A percentile compares a stretch with the other conserved stretches of the same genome.
These are phyloP conservation scores for Colletotrichum sidae DNA, from an alignment of 2,329 filamentous ascomycete genomes.

Conservation along the genomic window DNA sequence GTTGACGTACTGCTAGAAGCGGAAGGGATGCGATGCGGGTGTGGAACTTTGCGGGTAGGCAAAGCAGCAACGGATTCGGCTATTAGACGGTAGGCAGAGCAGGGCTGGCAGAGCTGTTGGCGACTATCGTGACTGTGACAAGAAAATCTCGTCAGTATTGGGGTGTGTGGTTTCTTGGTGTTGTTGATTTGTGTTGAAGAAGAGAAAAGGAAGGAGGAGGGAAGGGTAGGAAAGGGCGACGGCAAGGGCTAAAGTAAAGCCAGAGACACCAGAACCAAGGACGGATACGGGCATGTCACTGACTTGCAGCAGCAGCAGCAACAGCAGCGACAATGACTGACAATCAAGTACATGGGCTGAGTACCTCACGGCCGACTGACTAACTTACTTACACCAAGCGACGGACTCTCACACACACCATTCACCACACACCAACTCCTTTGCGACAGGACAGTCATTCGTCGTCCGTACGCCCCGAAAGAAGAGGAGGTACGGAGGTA, in stretches of 20 bases:
- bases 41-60: slow-evolving; percentile 41
- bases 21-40: slow-evolving; percentile 39
- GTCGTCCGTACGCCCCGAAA: too few species aligned
- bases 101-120: slow-evolving; percentile 62
- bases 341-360: background rate
- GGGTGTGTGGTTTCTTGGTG: slow-evolving; percentile 53
- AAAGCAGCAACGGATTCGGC: slow-evolving; percentile 29
- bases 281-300: slow-evolving; percentile 37
- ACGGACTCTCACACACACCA: slow-evolving; percentile 19
- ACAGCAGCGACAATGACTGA: slow-evolving; percentile 7
- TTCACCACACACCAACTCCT: slow-evolving; percentile 18
- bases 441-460: background rate
- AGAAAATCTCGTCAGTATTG: slow-evolving; percentile 64
- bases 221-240: slow-evolving; percentile 45
- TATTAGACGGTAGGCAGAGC: slow-evolving; percentile 42
- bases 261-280: slow-evolving; percentile 40
- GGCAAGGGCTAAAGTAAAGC: slow-evolving; percentile 38
- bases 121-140: slow-evolving; percentile 72
- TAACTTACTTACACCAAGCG: slow-evolving; percentile 15
- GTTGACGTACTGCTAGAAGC: slow-evolving; percentile 41
- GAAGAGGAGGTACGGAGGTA: slow-evolving; percentile 7
- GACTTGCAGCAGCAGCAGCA: slow-evolving; percentile 12
- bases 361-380: background rate
- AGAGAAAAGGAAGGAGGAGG: slow-evolving; percentile 48
- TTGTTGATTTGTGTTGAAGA: slow-evolving; percentile 61